Conservation (phyloP, 2,329 filamentous ascomycete species). For the Spiromastix sp. region DNA sequence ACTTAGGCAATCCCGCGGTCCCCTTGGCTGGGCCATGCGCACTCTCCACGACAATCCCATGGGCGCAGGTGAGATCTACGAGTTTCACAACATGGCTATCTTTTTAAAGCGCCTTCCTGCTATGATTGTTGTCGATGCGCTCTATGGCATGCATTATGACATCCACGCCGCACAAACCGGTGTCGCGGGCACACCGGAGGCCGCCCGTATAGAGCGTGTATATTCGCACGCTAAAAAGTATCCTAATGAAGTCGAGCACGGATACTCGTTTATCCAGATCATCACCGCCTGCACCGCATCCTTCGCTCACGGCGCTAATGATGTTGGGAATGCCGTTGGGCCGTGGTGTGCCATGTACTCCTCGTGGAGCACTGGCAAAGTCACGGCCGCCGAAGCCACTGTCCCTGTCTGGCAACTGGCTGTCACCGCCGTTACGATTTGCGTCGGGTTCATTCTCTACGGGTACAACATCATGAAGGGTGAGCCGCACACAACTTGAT, state of each 20-base stretch:
- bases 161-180: conserved; percentile 68
- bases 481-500: conserved; percentile 26
- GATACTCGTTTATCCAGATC: conserved; percentile 44
- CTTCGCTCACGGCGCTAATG: conserved; percentile 61
- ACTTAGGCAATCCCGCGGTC: conserved; percentile 52
- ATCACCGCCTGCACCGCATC: conserved; percentile 42
- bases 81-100: conserved; percentile 58
- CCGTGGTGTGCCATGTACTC: conserved; percentile 61
- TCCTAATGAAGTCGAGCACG: conserved; percentile 58
- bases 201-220: conserved; percentile 57
- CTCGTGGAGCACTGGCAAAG: conserved; percentile 54
- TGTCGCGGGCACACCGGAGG: conserved; percentile 61
- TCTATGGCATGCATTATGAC: conserved; percentile 73
- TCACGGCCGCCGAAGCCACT: conserved; percentile 50
- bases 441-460: conserved; percentile 59
- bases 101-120: conserved; percentile 59
- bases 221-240: conserved; percentile 57
- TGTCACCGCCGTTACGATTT: conserved; percentile 54
- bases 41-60: conserved; percentile 63
- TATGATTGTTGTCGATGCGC: conserved; percentile 48
- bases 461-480: conserved; percentile 80
- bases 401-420: conserved; percentile 70
- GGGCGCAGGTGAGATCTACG: conserved; percentile 63
- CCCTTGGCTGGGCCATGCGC: conserved; percentile 77
- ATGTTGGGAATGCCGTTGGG: conserved; percentile 62